Percentiles rank a stretch among this genome's conserved stretches.
phyloP scores from a whole-genome alignment of 2,329 filamentous ascomycete genomes.

The Clarireedia paspali region DNA sequence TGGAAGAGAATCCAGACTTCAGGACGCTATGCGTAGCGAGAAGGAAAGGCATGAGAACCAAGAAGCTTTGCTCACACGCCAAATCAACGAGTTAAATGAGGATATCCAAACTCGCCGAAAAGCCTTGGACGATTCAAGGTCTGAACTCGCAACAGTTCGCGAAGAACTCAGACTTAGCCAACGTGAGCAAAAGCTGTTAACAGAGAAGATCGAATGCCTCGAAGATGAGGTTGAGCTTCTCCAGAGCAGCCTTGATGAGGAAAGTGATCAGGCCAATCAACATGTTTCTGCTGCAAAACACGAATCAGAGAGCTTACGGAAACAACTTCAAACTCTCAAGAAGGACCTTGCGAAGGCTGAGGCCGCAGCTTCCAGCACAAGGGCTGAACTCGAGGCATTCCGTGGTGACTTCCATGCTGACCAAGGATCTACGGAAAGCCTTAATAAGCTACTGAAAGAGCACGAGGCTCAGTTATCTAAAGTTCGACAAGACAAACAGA shows the following conservation, averaged over 20 bases:
- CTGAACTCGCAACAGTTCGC: constrained; percentile 56
- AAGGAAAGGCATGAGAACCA: constrained; percentile 64
- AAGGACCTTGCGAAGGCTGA: constrained; percentile 28
- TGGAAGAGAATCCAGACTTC: constrained; percentile 58
- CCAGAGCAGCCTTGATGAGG: constrained; percentile 48
- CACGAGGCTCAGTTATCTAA: constrained; percentile 49
- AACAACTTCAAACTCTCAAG: constrained; percentile 35
- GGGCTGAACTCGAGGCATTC: constrained; percentile 26
- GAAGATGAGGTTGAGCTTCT: constrained; percentile 73
- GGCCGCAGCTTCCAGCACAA: constrained; percentile 21
- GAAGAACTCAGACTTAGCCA: constrained; percentile 65
- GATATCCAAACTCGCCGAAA: constrained; percentile 61
- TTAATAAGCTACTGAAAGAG: constrained; percentile 51
- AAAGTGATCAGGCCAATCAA: constrained; percentile 50
- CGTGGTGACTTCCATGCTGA: constrained; percentile 25
- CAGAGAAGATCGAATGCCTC: constrained; percentile 58
- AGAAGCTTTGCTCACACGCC: constrained; percentile 60
- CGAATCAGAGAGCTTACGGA: constrained; percentile 33
- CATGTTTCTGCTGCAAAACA: constrained; percentile 38
- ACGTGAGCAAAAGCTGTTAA: constrained; percentile 52
- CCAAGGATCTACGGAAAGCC: constrained; percentile 39
- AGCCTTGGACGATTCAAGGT: constrained; percentile 56
- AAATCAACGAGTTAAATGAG: constrained; percentile 66
- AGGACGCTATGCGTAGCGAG: constrained; percentile 63
- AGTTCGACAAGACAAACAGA: constrained; percentile 52